Evolutionary conservation across 441 rosid genomes (phyloP).

Genomic region (Gossypium davidsonii): DNA sequence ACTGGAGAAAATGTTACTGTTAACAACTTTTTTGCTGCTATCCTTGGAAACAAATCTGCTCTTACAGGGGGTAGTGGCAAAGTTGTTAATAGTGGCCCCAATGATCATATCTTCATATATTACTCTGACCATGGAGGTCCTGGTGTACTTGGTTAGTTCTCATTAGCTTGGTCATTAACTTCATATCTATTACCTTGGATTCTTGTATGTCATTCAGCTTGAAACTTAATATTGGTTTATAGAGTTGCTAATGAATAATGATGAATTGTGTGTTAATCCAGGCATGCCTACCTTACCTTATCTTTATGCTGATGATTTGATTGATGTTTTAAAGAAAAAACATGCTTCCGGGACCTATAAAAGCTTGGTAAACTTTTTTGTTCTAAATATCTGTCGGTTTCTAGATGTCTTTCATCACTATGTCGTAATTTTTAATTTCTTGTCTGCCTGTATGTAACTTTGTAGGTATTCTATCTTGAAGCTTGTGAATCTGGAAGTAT

Average conservation of each 20-base stretch:
- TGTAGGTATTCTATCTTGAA: constrained; percentile 89
- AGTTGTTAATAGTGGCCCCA: constrained; percentile 79
- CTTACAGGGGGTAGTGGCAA: constrained; percentile 83
- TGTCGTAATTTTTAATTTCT: not conserved
- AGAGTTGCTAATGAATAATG: not conserved
- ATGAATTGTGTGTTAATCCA: constrained; percentile 20
- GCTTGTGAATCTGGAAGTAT: constrained; percentile 98
- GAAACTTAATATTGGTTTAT: not conserved
- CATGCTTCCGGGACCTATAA: constrained; percentile 69
- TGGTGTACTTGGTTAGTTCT: constrained; percentile 79
- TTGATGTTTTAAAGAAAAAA: constrained; percentile 63
- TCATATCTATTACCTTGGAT: not conserved
- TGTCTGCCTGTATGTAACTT: constrained; percentile 3
- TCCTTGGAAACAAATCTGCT: constrained; percentile 77
- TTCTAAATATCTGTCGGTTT: not conserved
- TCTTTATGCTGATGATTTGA: constrained; percentile 73
- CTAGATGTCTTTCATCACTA: not conserved
- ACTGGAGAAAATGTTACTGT: constrained; percentile 69
- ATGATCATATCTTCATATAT: constrained; percentile 83
- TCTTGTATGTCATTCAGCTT: not conserved
- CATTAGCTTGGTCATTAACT: not conserved
- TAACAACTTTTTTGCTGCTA: constrained; percentile 62
- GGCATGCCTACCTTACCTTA: constrained; percentile 90
- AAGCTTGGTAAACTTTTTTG: constrained; percentile 55
- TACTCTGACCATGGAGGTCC: constrained; percentile 96